These are phyloP conservation scores for Cladosporium sp. DNA, from an alignment of 2,329 filamentous ascomycete species.

Conservation along the genomic window DNA sequence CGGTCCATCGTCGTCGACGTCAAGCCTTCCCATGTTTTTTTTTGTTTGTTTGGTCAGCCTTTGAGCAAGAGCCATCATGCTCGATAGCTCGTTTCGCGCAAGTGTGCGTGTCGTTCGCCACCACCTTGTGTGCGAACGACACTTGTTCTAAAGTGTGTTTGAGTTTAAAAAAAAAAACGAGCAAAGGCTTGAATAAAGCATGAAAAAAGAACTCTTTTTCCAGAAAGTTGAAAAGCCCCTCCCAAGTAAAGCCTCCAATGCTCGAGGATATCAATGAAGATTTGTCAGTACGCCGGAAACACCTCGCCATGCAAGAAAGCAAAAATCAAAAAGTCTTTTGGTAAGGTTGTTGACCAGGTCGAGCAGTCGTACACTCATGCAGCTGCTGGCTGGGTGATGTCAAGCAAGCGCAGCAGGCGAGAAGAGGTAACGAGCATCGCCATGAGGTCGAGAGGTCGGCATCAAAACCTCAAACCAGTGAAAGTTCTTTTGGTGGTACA, in stretches of 20 bases:
- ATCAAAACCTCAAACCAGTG: slow-evolving; percentile 21
- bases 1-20: no score
- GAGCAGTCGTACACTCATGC: neutral
- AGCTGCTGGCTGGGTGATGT: slow-evolving; percentile 5
- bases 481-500: slow-evolving; percentile 24
- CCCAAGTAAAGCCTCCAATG: slow-evolving; percentile 17
- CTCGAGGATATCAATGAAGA: slow-evolving; percentile 15
- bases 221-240: slow-evolving; percentile 1
- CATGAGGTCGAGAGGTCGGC: slow-evolving; percentile 22
- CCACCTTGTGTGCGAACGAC: neutral
- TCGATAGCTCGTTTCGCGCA: no score
- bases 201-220: slow-evolving; percentile 1
- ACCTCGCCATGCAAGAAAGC: slow-evolving; percentile 28
- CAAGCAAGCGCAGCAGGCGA: slow-evolving; percentile 1
- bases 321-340: slow-evolving; percentile 14
- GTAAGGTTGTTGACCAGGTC: slow-evolving; percentile 10
- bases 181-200: slow-evolving; percentile 2
- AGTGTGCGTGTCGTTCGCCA: no score
- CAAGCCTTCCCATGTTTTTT: no score
- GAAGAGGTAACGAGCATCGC: neutral
- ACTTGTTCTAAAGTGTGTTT: neutral
- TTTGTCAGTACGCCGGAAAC: slow-evolving; percentile 20
- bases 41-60: no score
- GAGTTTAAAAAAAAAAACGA: neutral
- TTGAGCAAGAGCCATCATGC: no score